A percentile compares a stretch with the other conserved stretches of the same genome.
phyloP scores from a whole-genome alignment of 495 filamentous ascomycete species.

The Pseudoneurospora amorphoporcata region DNA sequence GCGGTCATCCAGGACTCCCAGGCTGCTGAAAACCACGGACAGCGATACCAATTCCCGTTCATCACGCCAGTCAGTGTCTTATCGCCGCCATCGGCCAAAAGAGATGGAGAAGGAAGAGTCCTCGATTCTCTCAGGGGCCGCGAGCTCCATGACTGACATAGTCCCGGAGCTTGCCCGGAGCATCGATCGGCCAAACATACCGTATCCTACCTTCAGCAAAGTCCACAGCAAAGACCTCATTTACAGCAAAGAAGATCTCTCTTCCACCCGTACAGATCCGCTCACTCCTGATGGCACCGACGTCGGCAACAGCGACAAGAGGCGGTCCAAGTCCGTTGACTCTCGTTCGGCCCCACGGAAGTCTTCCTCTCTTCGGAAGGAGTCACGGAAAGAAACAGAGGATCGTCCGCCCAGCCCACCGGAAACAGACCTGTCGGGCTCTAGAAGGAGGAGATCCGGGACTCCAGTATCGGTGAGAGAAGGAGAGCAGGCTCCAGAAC shows the following conservation, averaged over 20 bases:
- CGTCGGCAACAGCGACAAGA: constrained; percentile 43
- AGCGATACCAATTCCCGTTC: constrained; percentile 17
- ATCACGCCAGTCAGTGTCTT: constrained; percentile 20
- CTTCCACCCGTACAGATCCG: constrained; percentile 36
- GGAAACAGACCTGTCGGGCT: constrained; percentile 41
- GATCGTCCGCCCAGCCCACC: constrained; percentile 44
- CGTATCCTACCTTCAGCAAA: constrained; percentile 83
- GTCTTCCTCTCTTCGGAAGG: constrained; percentile 20
- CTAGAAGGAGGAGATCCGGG: constrained; percentile 29
- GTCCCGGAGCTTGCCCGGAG: constrained; percentile 40
- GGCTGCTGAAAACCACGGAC: constrained; percentile 23
- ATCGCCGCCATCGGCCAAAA: constrained; percentile 29
- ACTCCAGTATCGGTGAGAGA: constrained; percentile 24
- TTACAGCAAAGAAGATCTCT: constrained; percentile 47
- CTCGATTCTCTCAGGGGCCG: constrained; percentile 15
- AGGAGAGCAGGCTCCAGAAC: constrained; percentile 17
- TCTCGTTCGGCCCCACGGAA: constrained; percentile 14
- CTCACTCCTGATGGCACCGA: constrained; percentile 76
- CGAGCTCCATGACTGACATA: constrained; percentile 34
- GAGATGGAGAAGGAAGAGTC: constrained; percentile 30
- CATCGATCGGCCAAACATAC: constrained; percentile 46
- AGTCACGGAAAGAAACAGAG: constrained; percentile 29
- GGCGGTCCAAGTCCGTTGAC: constrained; percentile 30
- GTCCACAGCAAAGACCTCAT: constrained; percentile 79
- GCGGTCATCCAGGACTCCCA: constrained; percentile 28